phyloP scores from a whole-genome alignment of 768 basidiomycete species.

The Agrocybe pediades region DNA sequence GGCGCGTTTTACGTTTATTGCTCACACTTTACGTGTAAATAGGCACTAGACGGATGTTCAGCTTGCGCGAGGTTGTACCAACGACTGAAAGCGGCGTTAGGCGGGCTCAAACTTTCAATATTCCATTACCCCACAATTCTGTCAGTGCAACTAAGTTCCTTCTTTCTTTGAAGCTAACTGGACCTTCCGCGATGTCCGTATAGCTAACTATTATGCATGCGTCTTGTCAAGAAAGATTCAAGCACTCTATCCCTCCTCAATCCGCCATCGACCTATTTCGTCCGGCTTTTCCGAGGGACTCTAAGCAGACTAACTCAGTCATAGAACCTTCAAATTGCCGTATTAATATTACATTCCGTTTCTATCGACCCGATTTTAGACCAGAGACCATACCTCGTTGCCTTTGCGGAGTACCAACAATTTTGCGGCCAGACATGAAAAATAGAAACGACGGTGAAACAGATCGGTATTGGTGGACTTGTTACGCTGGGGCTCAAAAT shows the following conservation, averaged over 20 bases:
- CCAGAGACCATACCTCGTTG: constrained; percentile 69
- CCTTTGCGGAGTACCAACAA: constrained; percentile 70
- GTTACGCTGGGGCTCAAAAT: constrained; percentile 80
- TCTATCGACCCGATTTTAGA: constrained; percentile 81
- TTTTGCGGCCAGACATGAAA: constrained; percentile 81
- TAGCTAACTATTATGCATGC: constrained; percentile 90
- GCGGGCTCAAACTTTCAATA: constrained; percentile 71
- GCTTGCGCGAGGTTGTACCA: constrained; percentile 77
- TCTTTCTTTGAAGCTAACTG: neutral
- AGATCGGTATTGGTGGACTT: constrained; percentile 79
- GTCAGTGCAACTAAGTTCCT: constrained; percentile 38
- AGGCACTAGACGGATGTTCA: constrained; percentile 74
- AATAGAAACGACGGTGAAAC: constrained; percentile 54
- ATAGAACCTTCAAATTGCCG: constrained; percentile 62
- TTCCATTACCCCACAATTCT: constrained; percentile 78
- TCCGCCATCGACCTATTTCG: constrained; percentile 69
- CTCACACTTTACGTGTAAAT: neutral
- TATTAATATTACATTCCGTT: constrained; percentile 87
- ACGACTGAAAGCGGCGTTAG: constrained; percentile 57
- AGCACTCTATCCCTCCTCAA: constrained; percentile 79
- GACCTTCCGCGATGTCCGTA: neutral
- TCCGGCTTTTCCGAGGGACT: constrained; percentile 48
- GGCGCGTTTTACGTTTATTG: neutral
- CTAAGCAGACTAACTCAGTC: constrained; percentile 13
- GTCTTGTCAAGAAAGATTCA: constrained; percentile 79